Percentiles rank a stretch among this genome's conserved stretches.
Evolutionary conservation across 1,284 basidiomycete species (phyloP).

Genomic region (Naganishia cerealis): DNA sequence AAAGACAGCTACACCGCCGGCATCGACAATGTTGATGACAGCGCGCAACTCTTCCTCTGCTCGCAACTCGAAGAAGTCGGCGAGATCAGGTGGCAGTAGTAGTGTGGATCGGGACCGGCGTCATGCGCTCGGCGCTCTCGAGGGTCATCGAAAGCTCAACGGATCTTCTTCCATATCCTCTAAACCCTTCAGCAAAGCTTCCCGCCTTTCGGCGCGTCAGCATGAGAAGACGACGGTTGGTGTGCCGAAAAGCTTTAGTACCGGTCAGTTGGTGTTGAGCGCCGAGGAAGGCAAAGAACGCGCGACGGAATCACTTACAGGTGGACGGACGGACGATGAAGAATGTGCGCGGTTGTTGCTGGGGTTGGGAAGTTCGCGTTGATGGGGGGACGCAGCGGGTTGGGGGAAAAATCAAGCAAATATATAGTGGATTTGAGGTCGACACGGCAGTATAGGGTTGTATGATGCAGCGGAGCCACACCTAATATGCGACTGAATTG

Average conservation of each 20-base stretch:
- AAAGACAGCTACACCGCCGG: constrained; percentile 10
- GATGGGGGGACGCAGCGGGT: background rate
- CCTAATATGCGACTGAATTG: background rate
- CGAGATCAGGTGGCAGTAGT: background rate
- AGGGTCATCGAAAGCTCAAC: constrained; percentile 16
- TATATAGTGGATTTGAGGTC: background rate
- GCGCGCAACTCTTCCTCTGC: background rate
- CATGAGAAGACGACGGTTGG: background rate
- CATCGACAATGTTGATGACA: background rate
- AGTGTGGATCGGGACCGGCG: constrained; percentile 4
- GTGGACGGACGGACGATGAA: constrained; percentile 30
- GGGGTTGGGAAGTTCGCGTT: constrained; percentile 29
- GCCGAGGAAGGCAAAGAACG: background rate
- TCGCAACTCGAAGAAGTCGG: constrained; percentile 8
- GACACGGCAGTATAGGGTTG: background rate
- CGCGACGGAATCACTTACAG: background rate
- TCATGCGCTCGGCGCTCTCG: constrained; percentile 8
- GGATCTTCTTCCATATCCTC: constrained; percentile 11
- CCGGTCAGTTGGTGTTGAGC: background rate
- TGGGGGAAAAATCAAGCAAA: background rate
- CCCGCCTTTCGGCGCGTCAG: background rate
- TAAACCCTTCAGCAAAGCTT: constrained; percentile 4
- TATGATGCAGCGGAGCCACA: background rate
- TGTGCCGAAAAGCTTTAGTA: constrained; percentile 10
- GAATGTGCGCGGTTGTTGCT: constrained; percentile 34